Base-by-base conservation (phyloP, 305 asterid genomes). In the Fraxinus albicans region DNA sequence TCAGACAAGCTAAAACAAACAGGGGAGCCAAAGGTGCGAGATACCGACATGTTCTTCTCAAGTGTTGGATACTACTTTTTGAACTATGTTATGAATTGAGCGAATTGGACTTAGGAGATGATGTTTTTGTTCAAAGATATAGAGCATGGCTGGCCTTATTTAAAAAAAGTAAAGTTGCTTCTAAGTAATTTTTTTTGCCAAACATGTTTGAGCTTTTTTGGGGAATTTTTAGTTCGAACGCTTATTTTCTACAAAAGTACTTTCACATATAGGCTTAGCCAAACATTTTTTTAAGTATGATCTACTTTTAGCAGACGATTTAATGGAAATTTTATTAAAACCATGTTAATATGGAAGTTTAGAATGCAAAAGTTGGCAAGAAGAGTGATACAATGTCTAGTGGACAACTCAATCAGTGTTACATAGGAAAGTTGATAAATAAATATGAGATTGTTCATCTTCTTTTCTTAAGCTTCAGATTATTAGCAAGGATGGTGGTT, bases 1-100 rank as follows among this genome's bases (percentile, higher is more conserved):
- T 55, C 79, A 25, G 83, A 81, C 73, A 73, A 47, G 79, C 78
- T 81, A 17, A 92, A 90, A 80, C 92, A 91, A 80, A 88, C 88
- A 19, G 90, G 89, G 53, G 93, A 89, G 60, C 84, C 95, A 55
- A 91, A 93, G 97, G 97, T 92, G 83, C 13, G 76, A 38, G 40
- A 73, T 21, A 33, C 78, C 19, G 60, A 50, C 67, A n/a, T 17
- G 65, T 55, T 55, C 73, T 60, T 69, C 38, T 19, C 31, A 7
- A 63, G 8, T 63, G 47, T 40, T 69, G n/a, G 44, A 65, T 47
- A 8, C 17, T 63, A 23, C 5, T 27, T 79, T 80, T 79, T 81
- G 40, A n/a, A 31, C 53, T 17, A 40, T 36, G 15, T 74, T 13
- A 40, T n/a, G 75, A 7, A n/a, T 55, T n/a, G 67, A 55, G 27